phyloP scores from a whole-genome alignment of 306 rosid genomes.

The Gastrolobium villosum region DNA sequence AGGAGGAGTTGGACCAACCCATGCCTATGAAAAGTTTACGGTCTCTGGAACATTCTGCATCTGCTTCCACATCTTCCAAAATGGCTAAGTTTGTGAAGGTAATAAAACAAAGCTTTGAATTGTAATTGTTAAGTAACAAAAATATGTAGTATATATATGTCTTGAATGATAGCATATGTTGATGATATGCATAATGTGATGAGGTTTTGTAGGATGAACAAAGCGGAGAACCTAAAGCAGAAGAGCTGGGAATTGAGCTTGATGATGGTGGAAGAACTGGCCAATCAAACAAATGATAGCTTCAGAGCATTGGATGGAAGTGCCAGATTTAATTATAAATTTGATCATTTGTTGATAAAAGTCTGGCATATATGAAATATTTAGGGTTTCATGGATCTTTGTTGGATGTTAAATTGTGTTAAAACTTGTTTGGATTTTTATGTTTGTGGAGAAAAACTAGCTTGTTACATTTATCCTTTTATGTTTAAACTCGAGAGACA shows the following conservation, averaged over 20 bases:
- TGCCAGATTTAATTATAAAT: not conserved
- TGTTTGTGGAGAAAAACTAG: not conserved
- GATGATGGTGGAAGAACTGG: not conserved
- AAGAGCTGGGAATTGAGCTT: conserved; percentile 26
- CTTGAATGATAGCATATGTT: no score
- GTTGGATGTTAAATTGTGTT: not conserved
- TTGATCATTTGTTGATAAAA: not conserved
- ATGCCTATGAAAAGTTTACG: not conserved
- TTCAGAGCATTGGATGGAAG: not conserved
- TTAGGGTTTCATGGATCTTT: not conserved
- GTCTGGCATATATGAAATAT: not conserved
- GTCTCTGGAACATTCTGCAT: conserved; percentile 26
- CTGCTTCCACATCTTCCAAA: conserved; percentile 48
- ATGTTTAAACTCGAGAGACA: not conserved
- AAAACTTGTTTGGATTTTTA: conserved; percentile 2
- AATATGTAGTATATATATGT: no score
- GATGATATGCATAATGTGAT: not conserved
- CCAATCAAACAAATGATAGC: not conserved
- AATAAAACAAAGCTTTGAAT: no score
- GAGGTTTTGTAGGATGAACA: conserved; percentile 61
- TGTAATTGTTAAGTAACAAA: not conserved
- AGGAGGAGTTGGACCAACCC: no score
- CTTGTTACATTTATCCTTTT: not conserved
- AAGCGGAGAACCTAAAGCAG: no score
- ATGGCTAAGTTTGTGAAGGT: conserved; percentile 72